Base-by-base conservation (phyloP, 805 yeast species). In the Sugiyamaella mastotermitis region DNA sequence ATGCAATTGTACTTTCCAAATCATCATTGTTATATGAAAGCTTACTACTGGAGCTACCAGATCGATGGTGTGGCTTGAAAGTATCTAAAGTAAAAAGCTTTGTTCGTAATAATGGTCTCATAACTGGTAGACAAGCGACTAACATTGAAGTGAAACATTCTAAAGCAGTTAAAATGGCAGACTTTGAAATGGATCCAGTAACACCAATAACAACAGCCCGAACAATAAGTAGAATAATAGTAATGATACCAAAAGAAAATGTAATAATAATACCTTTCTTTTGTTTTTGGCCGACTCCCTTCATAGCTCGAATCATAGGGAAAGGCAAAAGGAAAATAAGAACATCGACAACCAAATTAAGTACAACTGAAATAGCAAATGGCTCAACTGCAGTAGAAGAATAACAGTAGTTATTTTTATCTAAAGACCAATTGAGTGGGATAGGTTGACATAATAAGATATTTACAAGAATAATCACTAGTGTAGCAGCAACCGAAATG, bases 161-260 rank as follows among this genome's bases (percentile, higher is more conserved):
- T 4, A 49, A 38, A 7, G 55, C 56, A 13, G 52, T 47, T 13
- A 51, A 36, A 23, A 51, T 44, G 11, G 55, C 55, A 3, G 46
- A 38, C 20, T 29, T 33, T 16, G 52, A 32, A 28, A 49, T 46
- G 21, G 37, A 25, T 4, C 50, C 56, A 5, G 49, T 35, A 3
- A 42, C 13, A 11, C 42, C 51, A n/a, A 51, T 31, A 25, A 48
- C 27, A 9, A 44, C 41, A 9, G 48, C 51, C 17, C 56, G 51
- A 9, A 45, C 44, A n/a, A 52, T 27, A 23, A 43, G 31, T 11
- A 52, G 52, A 7, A 35, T 31, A 25, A 52, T 46, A 31, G 55
- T 51, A 29, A 52, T 23, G 23, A 43, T 30, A 35, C 56, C 56
- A 18, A 52, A 44, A n/a, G 54, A 51, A 29, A 52, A 52, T 14